Evolutionary conservation across 139 green algal genomes (phyloP).

Genomic region (Asterochloris sp.): DNA sequence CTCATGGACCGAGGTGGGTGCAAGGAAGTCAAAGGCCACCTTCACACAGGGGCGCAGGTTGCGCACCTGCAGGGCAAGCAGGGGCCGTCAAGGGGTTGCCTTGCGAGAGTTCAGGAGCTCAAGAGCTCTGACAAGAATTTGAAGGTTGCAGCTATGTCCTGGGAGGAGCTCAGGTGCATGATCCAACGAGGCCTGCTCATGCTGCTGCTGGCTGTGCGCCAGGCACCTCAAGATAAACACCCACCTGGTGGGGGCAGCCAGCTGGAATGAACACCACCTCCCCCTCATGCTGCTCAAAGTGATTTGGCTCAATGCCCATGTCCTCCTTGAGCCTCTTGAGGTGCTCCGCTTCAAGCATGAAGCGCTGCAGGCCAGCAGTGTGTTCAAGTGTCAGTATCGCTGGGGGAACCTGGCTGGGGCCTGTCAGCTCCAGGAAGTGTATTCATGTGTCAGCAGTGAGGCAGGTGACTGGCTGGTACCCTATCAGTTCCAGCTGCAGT

Average conservation of each 20-base stretch:
- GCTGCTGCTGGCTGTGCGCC: too few species aligned
- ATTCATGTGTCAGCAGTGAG: too few species aligned
- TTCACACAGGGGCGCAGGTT: conserved; percentile 77
- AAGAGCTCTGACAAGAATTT: too few species aligned
- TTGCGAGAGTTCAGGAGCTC: too few species aligned
- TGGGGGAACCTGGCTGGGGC: too few species aligned
- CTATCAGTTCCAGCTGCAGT: too few species aligned
- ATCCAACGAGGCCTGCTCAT: too few species aligned
- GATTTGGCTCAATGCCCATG: conserved; percentile 50
- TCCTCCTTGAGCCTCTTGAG: conserved; percentile 25
- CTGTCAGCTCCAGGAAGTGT: too few species aligned
- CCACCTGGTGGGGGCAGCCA: conserved; percentile 87
- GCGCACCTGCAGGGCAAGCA: conserved; percentile 24
- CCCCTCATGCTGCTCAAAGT: conserved; percentile 57
- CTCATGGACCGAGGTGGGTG: conserved; percentile 58
- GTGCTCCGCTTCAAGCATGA: conserved; percentile 46
- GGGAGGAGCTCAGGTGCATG: too few species aligned
- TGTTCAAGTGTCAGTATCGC: not conserved
- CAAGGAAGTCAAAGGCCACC: conserved; percentile 83
- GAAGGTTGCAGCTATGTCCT: too few species aligned
- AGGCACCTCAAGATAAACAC: too few species aligned
- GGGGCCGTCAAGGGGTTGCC: not conserved
- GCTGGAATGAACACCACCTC: conserved; percentile 90
- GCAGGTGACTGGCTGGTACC: too few species aligned
- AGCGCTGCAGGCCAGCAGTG: conserved; percentile 29